Base-by-base conservation (phyloP, 768 basidiomycete genomes). In the Amanita muscaria region DNA sequence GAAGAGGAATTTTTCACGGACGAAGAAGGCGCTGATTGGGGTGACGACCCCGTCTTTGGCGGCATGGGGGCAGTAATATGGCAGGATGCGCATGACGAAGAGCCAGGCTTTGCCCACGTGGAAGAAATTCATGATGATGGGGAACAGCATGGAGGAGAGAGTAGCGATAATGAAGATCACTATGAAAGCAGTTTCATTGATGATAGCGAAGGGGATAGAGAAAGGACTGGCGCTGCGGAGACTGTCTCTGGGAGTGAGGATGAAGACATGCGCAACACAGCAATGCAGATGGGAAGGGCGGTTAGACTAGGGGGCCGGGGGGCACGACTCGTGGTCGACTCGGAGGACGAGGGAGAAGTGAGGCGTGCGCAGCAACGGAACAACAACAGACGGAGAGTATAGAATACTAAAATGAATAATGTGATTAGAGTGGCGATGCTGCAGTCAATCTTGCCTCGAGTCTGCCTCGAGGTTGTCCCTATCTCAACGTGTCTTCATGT, bases 181-280 rank as follows among this genome's bases (percentile, higher is more conserved):
- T 48, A 42, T 30, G 51, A 53, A 22, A 39, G 49, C 40, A 44
- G 49, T 31, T 55, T 53, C 32, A 57, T 57, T 32, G 51, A 55
- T 12, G 56, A 55, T 12, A 53, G 47, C 15, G 48, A 35, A 15
- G 43, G 42, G 11, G 33, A 38, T 16, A 47, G 42, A 15, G 44
- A 46, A 34, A 27, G 5, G 5, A 14, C 16, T 42, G 22, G 25
- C 25, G 22, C 9, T 9, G 16, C 23, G 25, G 6, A 11, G 4
- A 15, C 9, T 29, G n/a, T 4, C 29, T 5, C 4, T 25, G 40
- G 19, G 5, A 16, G 15, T 29, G 40, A 42, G 12, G 40, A 25
- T 25, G 40, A 42, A 27, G 8, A 27, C 9, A 19, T 29, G 10
- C 23, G n/a, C 25, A 29, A 24, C 7, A 16, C 27, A 9, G n/a